phyloP scores from a whole-genome alignment of 306 rosid species.

The Fragaria nilgerrensis region DNA sequence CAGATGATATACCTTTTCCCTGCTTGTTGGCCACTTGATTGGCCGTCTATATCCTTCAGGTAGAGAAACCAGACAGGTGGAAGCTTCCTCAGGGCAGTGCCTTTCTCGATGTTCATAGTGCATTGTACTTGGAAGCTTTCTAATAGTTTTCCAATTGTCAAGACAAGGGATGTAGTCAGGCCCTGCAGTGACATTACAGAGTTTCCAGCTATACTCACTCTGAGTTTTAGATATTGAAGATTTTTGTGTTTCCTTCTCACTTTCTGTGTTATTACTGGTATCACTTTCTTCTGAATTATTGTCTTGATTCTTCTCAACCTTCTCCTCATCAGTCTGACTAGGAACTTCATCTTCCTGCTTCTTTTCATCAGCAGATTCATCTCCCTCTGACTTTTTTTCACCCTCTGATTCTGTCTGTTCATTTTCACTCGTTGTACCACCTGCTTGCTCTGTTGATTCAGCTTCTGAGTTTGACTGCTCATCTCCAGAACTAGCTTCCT shows the following conservation, averaged over 20 bases:
- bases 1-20: constrained; percentile 57
- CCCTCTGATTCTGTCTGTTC: constrained; percentile 25
- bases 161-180: constrained; percentile 90
- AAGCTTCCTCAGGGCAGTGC: constrained; percentile 72
- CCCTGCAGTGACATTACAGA: constrained; percentile 71
- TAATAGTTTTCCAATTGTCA: constrained; percentile 66
- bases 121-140: constrained; percentile 46
- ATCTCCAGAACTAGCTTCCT: constrained; percentile 18
- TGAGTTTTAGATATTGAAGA: constrained; percentile 26
- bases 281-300: constrained; percentile 26
- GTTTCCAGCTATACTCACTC: constrained; percentile 50
- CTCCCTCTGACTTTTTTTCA: constrained; percentile 30
- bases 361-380: constrained; percentile 28
- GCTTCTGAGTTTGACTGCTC: constrained; percentile 32
- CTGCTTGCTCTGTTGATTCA: constrained; percentile 20
- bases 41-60: constrained; percentile 68
- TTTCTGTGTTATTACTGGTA: constrained; percentile 30
- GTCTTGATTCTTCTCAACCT: constrained; percentile 27
- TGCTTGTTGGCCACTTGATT: constrained; percentile 79
- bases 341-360: constrained; percentile 32
- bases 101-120: constrained; percentile 82
- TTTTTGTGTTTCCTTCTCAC: constrained; percentile 43
- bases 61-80: constrained; percentile 76
- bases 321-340: constrained; percentile 43
- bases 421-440: constrained; percentile 31